phyloP scores from a whole-genome alignment of 1,284 basidiomycete genomes.

The Abortiporus biennis region DNA sequence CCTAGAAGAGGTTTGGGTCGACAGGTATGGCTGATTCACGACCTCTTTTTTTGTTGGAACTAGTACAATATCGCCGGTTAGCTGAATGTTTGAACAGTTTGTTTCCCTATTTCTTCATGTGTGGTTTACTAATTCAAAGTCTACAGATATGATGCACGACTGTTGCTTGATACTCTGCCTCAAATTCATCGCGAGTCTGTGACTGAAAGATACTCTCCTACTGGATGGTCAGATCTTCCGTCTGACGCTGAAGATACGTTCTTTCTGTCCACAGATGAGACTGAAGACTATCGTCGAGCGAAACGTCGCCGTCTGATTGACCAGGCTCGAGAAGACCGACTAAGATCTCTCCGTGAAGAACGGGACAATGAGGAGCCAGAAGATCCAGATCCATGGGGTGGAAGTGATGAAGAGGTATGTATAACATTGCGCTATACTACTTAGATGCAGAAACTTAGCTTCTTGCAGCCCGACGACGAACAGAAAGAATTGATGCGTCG shows the following conservation, averaged over 20 bases:
- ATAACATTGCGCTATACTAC: no score
- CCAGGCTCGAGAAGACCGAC: slow-evolving; percentile 51
- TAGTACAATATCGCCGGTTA: background rate
- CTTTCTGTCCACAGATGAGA: slow-evolving; percentile 63
- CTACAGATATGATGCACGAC: slow-evolving; percentile 72
- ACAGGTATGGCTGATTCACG: slow-evolving; percentile 47
- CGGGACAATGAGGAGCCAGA: slow-evolving; percentile 26
- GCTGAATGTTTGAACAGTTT: slow-evolving; percentile 9
- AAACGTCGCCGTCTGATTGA: slow-evolving; percentile 65
- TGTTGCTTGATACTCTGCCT: slow-evolving; percentile 54
- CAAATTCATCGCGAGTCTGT: slow-evolving; percentile 13
- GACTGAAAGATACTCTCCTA: slow-evolving; percentile 35
- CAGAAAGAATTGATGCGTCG: slow-evolving; percentile 68
- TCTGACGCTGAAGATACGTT: slow-evolving; percentile 81
- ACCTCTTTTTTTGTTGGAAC: background rate
- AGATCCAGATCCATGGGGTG: slow-evolving; percentile 51
- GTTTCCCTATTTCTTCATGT: slow-evolving; percentile 11
- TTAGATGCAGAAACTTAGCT: background rate
- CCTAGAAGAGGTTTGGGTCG: slow-evolving; percentile 39
- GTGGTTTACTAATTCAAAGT: background rate
- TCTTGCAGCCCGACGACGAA: slow-evolving; percentile 54
- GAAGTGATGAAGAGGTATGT: slow-evolving; percentile 67
- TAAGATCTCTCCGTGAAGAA: slow-evolving; percentile 48
- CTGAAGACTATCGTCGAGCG: slow-evolving; percentile 56
- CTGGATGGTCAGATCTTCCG: slow-evolving; percentile 76